A percentile compares a stretch with the other conserved stretches of the same genome.
Conservation (phyloP, 2,329 filamentous ascomycete genomes). For the Neofusicoccum kwambonambiense region DNA sequence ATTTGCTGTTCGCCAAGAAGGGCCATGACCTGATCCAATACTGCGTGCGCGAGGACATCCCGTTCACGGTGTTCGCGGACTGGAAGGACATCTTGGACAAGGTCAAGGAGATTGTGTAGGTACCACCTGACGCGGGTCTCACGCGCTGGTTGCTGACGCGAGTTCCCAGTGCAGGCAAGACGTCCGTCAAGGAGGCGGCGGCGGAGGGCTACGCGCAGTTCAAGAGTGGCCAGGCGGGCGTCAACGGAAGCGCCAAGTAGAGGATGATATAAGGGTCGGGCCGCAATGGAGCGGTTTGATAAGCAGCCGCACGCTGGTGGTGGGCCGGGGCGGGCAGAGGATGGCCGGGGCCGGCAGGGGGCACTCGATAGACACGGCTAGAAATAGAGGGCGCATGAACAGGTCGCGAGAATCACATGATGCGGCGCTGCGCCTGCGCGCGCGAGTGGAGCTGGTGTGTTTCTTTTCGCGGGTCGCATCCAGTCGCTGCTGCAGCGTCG, state of each 20-base stretch:
- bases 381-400: conserved; percentile 14
- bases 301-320: conserved; percentile 8
- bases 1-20: conserved; percentile 20
- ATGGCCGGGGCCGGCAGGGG: neutral
- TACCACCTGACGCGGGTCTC: conserved; percentile 6
- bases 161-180: conserved; percentile 60
- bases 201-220: conserved; percentile 48
- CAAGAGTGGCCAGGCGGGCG: conserved; percentile 44
- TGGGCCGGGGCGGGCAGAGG: neutral
- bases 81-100: conserved; percentile 77
- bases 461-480: neutral
- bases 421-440: conserved; percentile 5
- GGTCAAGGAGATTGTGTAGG: conserved; percentile 67
- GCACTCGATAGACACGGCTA: conserved; percentile 5
- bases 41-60: conserved; percentile 79
- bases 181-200: conserved; percentile 69
- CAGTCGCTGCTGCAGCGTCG: neutral
- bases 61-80: conserved; percentile 83
- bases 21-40: conserved; percentile 77
- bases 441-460: neutral
- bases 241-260: conserved; percentile 10
- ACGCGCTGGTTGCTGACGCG: neutral
- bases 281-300: conserved; percentile 1
- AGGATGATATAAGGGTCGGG: conserved; percentile 1
- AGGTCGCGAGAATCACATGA: conserved; percentile 5